Base-by-base conservation (phyloP, 2,329 filamentous ascomycete species). In the Phialophora expanda region DNA sequence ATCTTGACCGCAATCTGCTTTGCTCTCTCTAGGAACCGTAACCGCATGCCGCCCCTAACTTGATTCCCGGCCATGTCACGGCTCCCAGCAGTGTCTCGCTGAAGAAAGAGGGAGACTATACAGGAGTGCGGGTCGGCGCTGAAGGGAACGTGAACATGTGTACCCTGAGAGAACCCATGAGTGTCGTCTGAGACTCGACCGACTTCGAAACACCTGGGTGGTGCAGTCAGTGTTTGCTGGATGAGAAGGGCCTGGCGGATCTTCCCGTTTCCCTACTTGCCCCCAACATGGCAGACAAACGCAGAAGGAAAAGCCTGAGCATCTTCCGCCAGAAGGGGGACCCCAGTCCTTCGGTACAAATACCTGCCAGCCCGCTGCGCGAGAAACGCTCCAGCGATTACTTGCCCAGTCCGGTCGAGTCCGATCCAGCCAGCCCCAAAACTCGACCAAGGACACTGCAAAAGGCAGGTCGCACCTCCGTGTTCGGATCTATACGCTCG, bases 401-500 rank as follows among this genome's bases (percentile, higher is more conserved):
- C 41, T 71, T 64, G 32, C 66, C 73, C 62, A 77, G 73, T 66
- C 76, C 70, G 50, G 70, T 71, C 72, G 67, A 75, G 70, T 71
- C 73, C 26, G 78, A 79, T 34, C 69, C 67, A 4, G 62, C 73
- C 53, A 79, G 75, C 22, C 75, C 75, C 12, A 75, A 70, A 62
- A 62, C 69, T 30, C 77, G 78, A 34, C 79, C 80, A 38, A 79
- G 77, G 69, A 81, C 79, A 20, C 69, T 81, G 14, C 79, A 80
- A 70, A 82, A 79, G 70, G 66, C 69, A 53, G 78, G 77, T 68
- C 80, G 84, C 11, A 76, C 79, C n/a, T 87, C 86, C 3, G 79
- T 87, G 28, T 87, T 89, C 74, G 85, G 85, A 46, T 88, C 86
- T 1, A 76, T 88, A 58, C 81, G 83, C 66, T 84, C 81, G 41